Evolutionary conservation across 192 early-diverging fungal species (phyloP).

Genomic region (Chytriomyces sp.): DNA sequence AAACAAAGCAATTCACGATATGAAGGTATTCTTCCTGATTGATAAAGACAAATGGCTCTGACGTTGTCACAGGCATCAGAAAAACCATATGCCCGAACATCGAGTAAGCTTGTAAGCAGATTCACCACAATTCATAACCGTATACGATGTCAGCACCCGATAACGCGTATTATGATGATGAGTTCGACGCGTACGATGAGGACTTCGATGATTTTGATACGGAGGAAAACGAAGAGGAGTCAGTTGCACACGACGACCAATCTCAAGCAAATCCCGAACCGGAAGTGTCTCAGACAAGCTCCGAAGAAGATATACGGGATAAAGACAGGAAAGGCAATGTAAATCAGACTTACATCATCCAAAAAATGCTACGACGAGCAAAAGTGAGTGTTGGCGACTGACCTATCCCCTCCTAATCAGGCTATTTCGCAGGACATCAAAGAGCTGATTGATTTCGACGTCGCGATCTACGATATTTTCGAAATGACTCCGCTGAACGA

Average conservation of each 20-base stretch:
- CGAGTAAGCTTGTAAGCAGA: not conserved
- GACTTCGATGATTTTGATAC: slow-evolving; percentile 50
- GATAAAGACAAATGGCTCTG: too few relatives aligned
- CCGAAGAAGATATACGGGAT: slow-evolving; percentile 50
- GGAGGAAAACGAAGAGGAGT: not conserved
- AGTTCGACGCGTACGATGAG: slow-evolving; percentile 48
- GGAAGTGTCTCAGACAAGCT: slow-evolving; percentile 44
- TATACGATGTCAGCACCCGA: slow-evolving; percentile 1
- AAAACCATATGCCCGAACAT: too few relatives aligned
- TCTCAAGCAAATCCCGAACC: not conserved
- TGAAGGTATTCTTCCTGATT: not conserved
- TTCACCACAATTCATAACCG: not conserved
- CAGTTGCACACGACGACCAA: not conserved
- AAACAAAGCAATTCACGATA: not conserved
- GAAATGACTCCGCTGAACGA: slow-evolving; percentile 54
- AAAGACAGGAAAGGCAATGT: slow-evolving; percentile 29
- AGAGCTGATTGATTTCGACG: slow-evolving; percentile 48
- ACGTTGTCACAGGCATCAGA: too few relatives aligned
- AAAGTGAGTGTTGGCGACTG: slow-evolving; percentile 18
- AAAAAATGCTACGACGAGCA: slow-evolving; percentile 27
- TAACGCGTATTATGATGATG: slow-evolving; percentile 39
- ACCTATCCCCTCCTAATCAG: not conserved
- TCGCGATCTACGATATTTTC: slow-evolving; percentile 48
- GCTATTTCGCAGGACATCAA: slow-evolving; percentile 38
- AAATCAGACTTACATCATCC: slow-evolving; percentile 7